Evolutionary conservation across 2,329 filamentous ascomycete genomes (phyloP).

Genomic region (Colletotrichum camelliae): DNA sequence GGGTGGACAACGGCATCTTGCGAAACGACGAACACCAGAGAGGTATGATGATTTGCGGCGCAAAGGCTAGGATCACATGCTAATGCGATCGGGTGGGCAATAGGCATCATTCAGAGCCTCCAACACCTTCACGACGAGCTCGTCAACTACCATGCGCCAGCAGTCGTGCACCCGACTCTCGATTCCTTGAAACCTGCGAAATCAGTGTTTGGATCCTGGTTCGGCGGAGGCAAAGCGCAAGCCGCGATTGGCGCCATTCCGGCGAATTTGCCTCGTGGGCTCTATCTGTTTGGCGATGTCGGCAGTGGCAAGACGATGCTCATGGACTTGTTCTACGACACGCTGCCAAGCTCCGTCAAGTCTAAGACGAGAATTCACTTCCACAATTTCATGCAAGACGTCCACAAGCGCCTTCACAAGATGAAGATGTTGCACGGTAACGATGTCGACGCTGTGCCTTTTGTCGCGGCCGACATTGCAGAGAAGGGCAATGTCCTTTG

Average conservation of each 20-base stretch:
- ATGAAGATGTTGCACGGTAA: conserved; percentile 90
- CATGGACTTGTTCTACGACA: conserved; percentile 98
- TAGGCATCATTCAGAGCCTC: conserved; percentile 86
- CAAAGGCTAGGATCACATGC: neutral
- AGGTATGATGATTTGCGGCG: conserved; percentile 54
- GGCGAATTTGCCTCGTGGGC: conserved; percentile 78
- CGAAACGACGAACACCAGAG: conserved; percentile 91
- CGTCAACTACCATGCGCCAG: conserved; percentile 72
- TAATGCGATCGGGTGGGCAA: neutral
- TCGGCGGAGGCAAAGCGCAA: conserved; percentile 53
- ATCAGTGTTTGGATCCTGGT: conserved; percentile 66
- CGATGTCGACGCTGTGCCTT: conserved; percentile 88
- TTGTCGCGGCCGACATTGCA: conserved; percentile 94
- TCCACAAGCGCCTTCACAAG: conserved; percentile 88
- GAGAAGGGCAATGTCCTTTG: conserved; percentile 85
- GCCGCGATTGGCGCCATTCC: conserved; percentile 62
- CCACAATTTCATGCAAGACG: conserved; percentile 99
- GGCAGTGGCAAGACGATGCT: conserved; percentile 99
- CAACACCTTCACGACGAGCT: conserved; percentile 90
- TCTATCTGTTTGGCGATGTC: conserved; percentile 97
- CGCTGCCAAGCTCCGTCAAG: conserved; percentile 78
- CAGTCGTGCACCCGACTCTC: conserved; percentile 78
- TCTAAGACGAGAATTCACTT: conserved; percentile 95
- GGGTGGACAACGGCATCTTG: conserved; percentile 76
- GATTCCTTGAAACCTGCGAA: conserved; percentile 66